Percentiles rank a stretch among this genome's conserved stretches.
These are phyloP conservation scores for Syncephalastrum monosporum DNA, from an alignment of 371 early-diverging fungal species.

Conservation along the genomic window DNA sequence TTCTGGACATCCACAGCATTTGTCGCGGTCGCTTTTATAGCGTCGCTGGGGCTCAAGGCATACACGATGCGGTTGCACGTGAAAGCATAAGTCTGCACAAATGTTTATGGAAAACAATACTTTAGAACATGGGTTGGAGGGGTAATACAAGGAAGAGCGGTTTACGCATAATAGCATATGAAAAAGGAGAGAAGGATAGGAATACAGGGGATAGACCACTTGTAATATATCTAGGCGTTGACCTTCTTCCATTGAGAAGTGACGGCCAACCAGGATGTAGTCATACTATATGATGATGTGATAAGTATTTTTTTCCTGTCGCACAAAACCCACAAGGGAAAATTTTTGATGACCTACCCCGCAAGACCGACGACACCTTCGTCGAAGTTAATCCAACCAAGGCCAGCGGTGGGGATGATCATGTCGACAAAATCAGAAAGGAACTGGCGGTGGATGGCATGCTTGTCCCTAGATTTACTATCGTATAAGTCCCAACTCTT, in stretches of 20 bases:
- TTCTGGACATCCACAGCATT: constrained; percentile 38
- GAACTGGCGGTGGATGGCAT: constrained; percentile 48
- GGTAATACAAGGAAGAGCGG: too few species aligned
- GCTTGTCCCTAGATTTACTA: constrained; percentile 45
- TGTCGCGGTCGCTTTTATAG: constrained; percentile 27
- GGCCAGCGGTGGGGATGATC: constrained; percentile 57
- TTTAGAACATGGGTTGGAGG: too few species aligned
- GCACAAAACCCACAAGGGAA: constrained; percentile 9
- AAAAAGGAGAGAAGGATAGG: neutral
- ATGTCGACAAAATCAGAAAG: constrained; percentile 64
- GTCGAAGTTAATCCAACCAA: constrained; percentile 56
- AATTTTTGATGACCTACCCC: constrained; percentile 47
- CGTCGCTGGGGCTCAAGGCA: constrained; percentile 27
- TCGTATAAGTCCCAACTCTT: neutral
- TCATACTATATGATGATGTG: constrained; percentile 18
- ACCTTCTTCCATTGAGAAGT: constrained; percentile 41
- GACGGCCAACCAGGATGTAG: constrained; percentile 37
- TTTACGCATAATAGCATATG: too few species aligned
- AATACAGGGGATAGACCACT: neutral
- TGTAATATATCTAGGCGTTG: constrained; percentile 11
- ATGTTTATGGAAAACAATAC: too few species aligned
- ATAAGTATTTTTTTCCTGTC: neutral
- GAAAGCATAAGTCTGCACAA: too few species aligned
- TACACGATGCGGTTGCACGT: constrained; percentile 22
- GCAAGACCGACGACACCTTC: constrained; percentile 70